Evolutionary conservation across 345 rosid genomes (phyloP).

Genomic region (Bruguiera gymnorhiza): DNA sequence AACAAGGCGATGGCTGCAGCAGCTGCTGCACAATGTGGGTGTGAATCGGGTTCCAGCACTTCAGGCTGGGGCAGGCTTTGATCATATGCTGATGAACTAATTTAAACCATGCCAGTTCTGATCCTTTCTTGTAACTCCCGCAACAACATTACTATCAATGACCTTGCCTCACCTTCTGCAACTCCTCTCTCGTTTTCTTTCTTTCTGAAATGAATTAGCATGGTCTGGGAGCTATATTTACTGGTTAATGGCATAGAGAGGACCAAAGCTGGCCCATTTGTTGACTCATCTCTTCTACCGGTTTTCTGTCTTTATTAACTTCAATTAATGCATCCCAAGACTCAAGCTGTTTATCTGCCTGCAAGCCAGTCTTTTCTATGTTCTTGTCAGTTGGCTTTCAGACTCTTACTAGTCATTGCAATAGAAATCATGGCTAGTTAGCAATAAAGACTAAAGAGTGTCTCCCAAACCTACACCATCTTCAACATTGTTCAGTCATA

Average conservation of each 20-base stretch:
- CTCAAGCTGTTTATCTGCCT: too few relatives aligned
- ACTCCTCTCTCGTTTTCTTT: neutral
- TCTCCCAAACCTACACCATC: too few relatives aligned
- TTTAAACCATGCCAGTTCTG: neutral
- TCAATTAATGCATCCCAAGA: too few relatives aligned
- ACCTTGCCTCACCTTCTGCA: neutral
- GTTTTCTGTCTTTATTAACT: too few relatives aligned
- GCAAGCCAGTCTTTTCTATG: too few relatives aligned
- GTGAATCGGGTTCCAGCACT: constrained; percentile 60
- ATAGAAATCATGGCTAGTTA: too few relatives aligned
- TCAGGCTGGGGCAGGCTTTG: constrained; percentile 73
- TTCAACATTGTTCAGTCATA: too few relatives aligned
- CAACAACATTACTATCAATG: neutral
- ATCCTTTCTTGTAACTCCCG: neutral
- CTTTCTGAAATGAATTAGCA: neutral
- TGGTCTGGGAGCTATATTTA: neutral
- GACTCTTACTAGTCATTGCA: too few relatives aligned
- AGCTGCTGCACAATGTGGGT: constrained; percentile 78
- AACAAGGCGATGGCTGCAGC: constrained; percentile 89
- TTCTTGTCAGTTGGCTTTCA: too few relatives aligned
- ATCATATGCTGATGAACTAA: constrained; percentile 67
- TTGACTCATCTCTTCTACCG: neutral
- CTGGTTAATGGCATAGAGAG: neutral
- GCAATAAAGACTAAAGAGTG: too few relatives aligned
- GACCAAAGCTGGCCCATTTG: neutral